Percentiles rank a stretch among this genome's conserved stretches.
phyloP scores from a whole-genome alignment of 805 yeast species.

The Saturnispora kantuleensis region DNA sequence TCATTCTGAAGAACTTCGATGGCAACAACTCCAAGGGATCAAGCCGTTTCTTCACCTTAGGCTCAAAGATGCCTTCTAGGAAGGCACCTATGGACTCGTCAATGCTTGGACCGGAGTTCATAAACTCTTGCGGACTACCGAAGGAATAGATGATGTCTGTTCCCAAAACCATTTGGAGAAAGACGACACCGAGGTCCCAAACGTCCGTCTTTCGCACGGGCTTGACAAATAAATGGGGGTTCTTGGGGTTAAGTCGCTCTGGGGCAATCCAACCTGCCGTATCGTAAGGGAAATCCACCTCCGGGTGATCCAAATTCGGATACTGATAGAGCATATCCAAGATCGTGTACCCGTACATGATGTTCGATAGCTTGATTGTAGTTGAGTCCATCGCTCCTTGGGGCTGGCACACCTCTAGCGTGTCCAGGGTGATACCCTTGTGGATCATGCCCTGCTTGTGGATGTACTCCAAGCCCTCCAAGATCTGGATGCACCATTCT shows the following conservation, averaged over 20 bases:
- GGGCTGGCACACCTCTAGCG: conserved; percentile 40
- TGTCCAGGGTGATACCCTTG: conserved; percentile 51
- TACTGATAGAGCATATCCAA: conserved; percentile 28
- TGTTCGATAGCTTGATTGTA: conserved; percentile 47
- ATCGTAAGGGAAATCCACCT: conserved; percentile 21
- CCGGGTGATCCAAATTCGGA: conserved; percentile 22
- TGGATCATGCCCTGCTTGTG: conserved; percentile 84
- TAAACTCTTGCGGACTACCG: conserved; percentile 54
- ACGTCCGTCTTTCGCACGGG: conserved; percentile 80
- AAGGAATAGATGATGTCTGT: conserved; percentile 43
- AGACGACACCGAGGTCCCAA: conserved; percentile 83
- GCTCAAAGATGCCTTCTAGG: conserved; percentile 52
- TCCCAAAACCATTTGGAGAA: conserved; percentile 59
- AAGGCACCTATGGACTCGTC: conserved; percentile 60
- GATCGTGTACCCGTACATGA: conserved; percentile 47
- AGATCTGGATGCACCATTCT: conserved; percentile 76
- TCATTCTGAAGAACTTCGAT: conserved; percentile 69
- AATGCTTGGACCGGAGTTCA: conserved; percentile 26
- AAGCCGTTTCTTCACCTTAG: conserved; percentile 60
- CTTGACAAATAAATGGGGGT: conserved; percentile 25
- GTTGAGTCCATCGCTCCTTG: conserved; percentile 45
- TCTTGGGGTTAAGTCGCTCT: conserved; percentile 36
- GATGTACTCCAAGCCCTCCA: conserved; percentile 75
- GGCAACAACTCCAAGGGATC: conserved; percentile 81
- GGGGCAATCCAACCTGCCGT: conserved; percentile 68